Base-by-base conservation (phyloP, 306 rosid genomes). In the Spatholobus suberectus region DNA sequence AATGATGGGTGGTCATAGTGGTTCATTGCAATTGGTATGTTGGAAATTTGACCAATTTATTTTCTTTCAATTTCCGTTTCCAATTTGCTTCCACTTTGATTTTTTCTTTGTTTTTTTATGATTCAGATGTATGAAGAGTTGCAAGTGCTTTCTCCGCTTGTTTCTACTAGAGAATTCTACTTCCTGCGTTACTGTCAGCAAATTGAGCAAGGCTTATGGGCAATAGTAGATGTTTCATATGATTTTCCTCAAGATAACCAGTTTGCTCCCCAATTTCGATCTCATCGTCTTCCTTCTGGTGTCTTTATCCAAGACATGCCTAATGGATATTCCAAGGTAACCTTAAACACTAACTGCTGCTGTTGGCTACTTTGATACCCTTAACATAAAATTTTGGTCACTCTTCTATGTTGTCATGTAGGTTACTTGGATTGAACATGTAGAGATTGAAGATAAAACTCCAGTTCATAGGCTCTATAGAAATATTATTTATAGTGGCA, bases 361-460 rank as follows among this genome's bases (percentile, higher is more conserved):
- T 32, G 3, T 20, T 40, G 52, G 13, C 34, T 35, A 40, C 51
- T 68, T 83, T 32, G 40, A 49, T 78, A 20, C 58, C 20, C 17
- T 59, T 55, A 23, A 58, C 13, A 12, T 52, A n/a, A 55, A 37
- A 10, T 70, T 67, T 77, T 69, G 17, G 1, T 82, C 44, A 84
- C 78, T 70, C 20, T 61, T 70, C 5, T 75, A 14, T 40, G 20
- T 76, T 81, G 4, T 59, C 29, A 57, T 61, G 66, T 78, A 95
- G 98, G 94, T 96, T 70, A 89, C 94, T 5, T 96, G 99, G 99
- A 87, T 96, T 71, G 99, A 96, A 73, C 99, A 96, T 69, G 89
- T 96, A 8, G 98, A 96, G 79, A 79, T 96, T 26, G 99, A 96
- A 86, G 99, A 96, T 41, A 92, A 86, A 83, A 61, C 79, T n/a